Conservation (phyloP, 768 basidiomycete genomes). For the Coprinopsis cinerea region DNA sequence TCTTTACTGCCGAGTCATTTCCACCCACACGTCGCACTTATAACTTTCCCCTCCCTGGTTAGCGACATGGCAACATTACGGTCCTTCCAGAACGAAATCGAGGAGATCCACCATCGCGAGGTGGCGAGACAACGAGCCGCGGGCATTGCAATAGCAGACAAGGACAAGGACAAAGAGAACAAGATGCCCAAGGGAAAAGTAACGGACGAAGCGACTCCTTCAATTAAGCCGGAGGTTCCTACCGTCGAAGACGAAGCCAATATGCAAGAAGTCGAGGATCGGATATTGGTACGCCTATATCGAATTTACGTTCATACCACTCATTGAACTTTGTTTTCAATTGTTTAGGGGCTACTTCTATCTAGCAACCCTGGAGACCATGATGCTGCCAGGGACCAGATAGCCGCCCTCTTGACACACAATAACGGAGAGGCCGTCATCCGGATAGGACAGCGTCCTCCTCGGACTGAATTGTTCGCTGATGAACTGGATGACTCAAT, state of each 20-base stretch:
- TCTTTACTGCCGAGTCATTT: background rate
- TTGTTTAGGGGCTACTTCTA: slow-evolving; percentile 37
- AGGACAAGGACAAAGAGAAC: slow-evolving; percentile 28
- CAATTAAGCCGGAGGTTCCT: background rate
- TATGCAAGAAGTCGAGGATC: slow-evolving; percentile 46
- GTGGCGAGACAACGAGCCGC: slow-evolving; percentile 50
- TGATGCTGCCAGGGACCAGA: slow-evolving; percentile 53
- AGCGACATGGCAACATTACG: slow-evolving; percentile 42
- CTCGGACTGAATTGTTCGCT: slow-evolving; percentile 48
- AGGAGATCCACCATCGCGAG: slow-evolving; percentile 68
- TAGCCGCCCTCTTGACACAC: slow-evolving; percentile 63
- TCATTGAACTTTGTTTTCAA: slow-evolving; percentile 2
- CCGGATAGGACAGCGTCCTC: slow-evolving; percentile 64
- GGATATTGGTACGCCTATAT: slow-evolving; percentile 39
- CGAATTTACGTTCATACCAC: slow-evolving; percentile 5
- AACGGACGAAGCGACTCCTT: slow-evolving; percentile 27
- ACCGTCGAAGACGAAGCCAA: slow-evolving; percentile 15
- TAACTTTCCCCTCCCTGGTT: background rate
- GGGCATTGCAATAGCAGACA: slow-evolving; percentile 8
- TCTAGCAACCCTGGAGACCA: slow-evolving; percentile 36
- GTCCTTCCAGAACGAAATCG: slow-evolving; percentile 70
- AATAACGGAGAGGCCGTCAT: slow-evolving; percentile 70
- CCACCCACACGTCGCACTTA: background rate
- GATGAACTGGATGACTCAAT: slow-evolving; percentile 43
- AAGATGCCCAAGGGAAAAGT: slow-evolving; percentile 37